Evolutionary conservation across 106 monocot genomes (phyloP).

Genomic region (Amphibolis antarctica): DNA sequence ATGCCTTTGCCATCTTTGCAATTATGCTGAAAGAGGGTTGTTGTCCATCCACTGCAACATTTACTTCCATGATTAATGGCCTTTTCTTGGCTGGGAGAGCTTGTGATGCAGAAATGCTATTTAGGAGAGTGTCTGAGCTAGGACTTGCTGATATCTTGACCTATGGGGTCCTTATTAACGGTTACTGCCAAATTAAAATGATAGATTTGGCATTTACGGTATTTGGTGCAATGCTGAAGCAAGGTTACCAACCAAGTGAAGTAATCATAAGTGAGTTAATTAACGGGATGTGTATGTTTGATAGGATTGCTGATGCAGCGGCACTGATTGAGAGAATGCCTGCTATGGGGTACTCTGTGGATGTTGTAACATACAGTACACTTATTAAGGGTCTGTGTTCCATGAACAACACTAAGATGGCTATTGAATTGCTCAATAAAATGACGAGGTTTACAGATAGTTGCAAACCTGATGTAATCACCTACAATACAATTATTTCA

Average conservation of each 20-base stretch:
- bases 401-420: conserved; percentile 3
- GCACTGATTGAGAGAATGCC: conserved; percentile 15
- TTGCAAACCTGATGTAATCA: conserved; percentile 22
- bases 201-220: conserved; percentile 1
- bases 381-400: conserved; percentile 22
- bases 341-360: not conserved
- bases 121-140: not conserved
- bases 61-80: conserved; percentile 21
- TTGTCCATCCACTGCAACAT: conserved; percentile 18
- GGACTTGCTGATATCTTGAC: not conserved
- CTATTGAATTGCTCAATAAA: conserved; percentile 10
- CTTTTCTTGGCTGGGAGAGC: conserved; percentile 7
- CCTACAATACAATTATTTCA: conserved; percentile 17
- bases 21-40: conserved; percentile 9
- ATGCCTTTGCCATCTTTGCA: conserved; percentile 3
- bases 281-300: conserved; percentile 15
- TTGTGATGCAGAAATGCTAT: not conserved
- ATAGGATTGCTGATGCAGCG: conserved; percentile 9
- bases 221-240: not conserved
- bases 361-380: conserved; percentile 15
- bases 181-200: not conserved
- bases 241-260: not conserved
- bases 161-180: conserved; percentile 4
- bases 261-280: conserved; percentile 11
- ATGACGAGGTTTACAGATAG: conserved; percentile 9